Base-by-base conservation (phyloP, 768 basidiomycete species). In the Gautieria morchelliformis region DNA sequence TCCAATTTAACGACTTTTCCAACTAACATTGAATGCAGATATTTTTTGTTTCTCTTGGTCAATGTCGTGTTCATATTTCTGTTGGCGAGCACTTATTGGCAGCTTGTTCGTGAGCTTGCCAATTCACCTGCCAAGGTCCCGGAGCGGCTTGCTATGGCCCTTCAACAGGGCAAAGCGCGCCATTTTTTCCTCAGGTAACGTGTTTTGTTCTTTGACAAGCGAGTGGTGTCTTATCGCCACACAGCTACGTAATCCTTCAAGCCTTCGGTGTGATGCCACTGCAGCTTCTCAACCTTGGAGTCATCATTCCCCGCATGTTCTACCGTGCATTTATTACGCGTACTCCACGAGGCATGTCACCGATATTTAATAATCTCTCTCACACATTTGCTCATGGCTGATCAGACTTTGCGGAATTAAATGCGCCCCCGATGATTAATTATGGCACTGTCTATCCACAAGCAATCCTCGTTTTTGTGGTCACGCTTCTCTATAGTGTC, bases 391-490 rank as follows among this genome's bases (percentile, higher is more conserved):
- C n/a, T n/a, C 12, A 60, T 42, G 53, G 54, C 30, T 17, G 57
- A 17, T 12, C 65, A 97, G 95, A 99, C 65, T 94, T 84, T 61
- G 95, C 93, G 17, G 96, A 96, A 68, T 78, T 98, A 15, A 96
- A 99, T 66, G 93, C 93, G 0, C 96, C 96, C 6, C 93, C 96
- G 0, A 91, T 94, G 87, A 88, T 98, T 71, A 98, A 97, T 70
- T 95, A 98, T 63, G 96, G 96, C 52, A 80, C 88, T 51, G 93
- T 99, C 11, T 99, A 97, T 68, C 96, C 96, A 0, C 95, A 97
- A 67, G 89, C 94, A 5, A 92, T 98, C 59, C 77, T 99, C 45
- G 86, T 98, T 68, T 98, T 97, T 70, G 89, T 93, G 61, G 88
- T 99, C 70, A 94, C 90, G 39, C 74, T 99, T 64, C 77, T 94